Conservation (phyloP, 805 yeast species). For the Yarrowia osloensis region DNA sequence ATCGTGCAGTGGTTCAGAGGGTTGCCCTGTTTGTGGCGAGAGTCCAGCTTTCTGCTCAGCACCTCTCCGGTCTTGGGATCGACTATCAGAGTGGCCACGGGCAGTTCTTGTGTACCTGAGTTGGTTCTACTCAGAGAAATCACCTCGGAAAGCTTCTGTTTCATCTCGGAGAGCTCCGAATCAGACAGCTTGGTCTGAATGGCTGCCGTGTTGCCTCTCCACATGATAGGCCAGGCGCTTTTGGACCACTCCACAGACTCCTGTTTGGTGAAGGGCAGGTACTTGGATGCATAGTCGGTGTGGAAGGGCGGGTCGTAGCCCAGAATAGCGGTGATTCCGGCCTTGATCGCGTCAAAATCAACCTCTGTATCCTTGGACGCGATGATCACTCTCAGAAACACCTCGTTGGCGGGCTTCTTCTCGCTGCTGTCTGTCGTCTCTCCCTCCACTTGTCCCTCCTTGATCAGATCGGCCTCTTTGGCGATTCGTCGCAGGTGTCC, state of each 20-base stretch:
- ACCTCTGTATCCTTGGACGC: constrained; percentile 15
- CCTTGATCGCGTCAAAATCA: constrained; percentile 8
- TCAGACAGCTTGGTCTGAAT: constrained; percentile 49
- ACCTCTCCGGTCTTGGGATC: constrained; percentile 53
- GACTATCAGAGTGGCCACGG: constrained; percentile 64
- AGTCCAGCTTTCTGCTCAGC: constrained; percentile 47
- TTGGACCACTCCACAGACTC: constrained; percentile 63
- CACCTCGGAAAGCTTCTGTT: constrained; percentile 41
- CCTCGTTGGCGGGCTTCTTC: background rate
- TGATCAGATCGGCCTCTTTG: constrained; percentile 32
- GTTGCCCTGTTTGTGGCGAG: constrained; percentile 45
- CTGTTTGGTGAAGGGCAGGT: constrained; percentile 73
- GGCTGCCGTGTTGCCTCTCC: constrained; percentile 83
- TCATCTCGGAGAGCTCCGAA: constrained; percentile 52
- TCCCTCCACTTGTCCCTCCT: background rate
- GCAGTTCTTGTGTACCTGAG: constrained; percentile 38
- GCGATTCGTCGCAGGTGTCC: constrained; percentile 45
- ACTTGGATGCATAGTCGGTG: constrained; percentile 52
- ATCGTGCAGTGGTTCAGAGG: constrained; percentile 76
- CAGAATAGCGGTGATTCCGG: background rate
- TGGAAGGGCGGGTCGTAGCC: constrained; percentile 20
- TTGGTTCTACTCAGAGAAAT: constrained; percentile 37
- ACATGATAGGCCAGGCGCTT: constrained; percentile 77
- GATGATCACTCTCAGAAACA: constrained; percentile 16
- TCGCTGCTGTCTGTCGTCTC: background rate